These are phyloP conservation scores for Colletotrichum gloeosporioides DNA, from an alignment of 2,329 filamentous ascomycete genomes.

Conservation along the genomic window DNA sequence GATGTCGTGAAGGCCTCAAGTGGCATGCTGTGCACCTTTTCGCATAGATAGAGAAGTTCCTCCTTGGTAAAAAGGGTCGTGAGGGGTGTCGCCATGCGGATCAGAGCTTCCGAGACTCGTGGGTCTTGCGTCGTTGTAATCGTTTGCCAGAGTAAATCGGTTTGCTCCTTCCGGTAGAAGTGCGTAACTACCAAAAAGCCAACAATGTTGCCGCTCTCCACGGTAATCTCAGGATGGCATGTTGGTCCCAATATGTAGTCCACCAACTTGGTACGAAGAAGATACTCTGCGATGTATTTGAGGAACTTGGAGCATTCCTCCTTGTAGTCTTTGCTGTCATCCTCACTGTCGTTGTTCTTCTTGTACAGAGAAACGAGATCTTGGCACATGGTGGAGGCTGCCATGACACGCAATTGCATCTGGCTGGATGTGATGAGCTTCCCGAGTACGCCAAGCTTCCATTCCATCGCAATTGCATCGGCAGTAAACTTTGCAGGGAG, in stretches of 20 bases:
- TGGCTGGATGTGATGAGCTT: constrained; percentile 82
- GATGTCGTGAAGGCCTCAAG: constrained; percentile 65
- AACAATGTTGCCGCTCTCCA: constrained; percentile 81
- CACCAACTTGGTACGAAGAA: constrained; percentile 74
- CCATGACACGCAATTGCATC: constrained; percentile 87
- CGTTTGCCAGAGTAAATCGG: constrained; percentile 84
- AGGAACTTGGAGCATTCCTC: constrained; percentile 49
- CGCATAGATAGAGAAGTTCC: constrained; percentile 68
- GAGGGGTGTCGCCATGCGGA: constrained; percentile 65
- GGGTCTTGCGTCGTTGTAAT: constrained; percentile 83
- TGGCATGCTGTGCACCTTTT: constrained; percentile 71
- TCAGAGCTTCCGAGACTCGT: constrained; percentile 80
- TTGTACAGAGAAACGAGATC: constrained; percentile 74
- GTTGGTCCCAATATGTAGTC: constrained; percentile 89
- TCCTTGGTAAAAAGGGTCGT: constrained; percentile 52
- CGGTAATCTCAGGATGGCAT: constrained; percentile 89
- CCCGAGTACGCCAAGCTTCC: constrained; percentile 72
- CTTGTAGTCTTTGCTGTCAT: constrained; percentile 32
- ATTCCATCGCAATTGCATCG: constrained; percentile 64
- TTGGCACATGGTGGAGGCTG: constrained; percentile 74
- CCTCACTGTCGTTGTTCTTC: constrained; percentile 53
- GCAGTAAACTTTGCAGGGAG: constrained; percentile 43
- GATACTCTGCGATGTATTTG: constrained; percentile 70
- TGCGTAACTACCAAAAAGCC: constrained; percentile 84
- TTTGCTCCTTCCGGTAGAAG: constrained; percentile 74